Evolutionary conservation across 345 rosid species (phyloP).

Genomic region (Kandelia obovata): DNA sequence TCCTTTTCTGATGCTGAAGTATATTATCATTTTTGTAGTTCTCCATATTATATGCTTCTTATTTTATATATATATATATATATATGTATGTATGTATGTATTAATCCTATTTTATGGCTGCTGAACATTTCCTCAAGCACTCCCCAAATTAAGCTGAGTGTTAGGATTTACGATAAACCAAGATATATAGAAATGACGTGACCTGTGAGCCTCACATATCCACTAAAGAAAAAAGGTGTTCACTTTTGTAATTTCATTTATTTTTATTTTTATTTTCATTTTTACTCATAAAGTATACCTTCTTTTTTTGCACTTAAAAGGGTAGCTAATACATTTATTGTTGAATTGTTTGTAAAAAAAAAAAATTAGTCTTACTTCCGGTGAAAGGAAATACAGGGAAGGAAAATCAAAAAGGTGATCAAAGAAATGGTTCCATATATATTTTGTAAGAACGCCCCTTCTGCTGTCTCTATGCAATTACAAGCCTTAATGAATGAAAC

Average conservation of each 20-base stretch:
- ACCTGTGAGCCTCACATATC: not conserved
- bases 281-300: not conserved
- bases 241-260: not conserved
- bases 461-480: no score
- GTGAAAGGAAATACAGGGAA: no score
- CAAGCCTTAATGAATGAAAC: no score
- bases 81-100: no score
- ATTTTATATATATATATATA: not conserved
- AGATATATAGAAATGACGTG: no score
- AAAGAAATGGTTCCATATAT: no score
- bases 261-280: not conserved
- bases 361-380: no score
- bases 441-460: no score
- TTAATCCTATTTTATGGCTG: not conserved
- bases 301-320: no score
- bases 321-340: no score
- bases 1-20: conserved; percentile 34
- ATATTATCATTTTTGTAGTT: conserved; percentile 19
- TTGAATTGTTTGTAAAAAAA: no score
- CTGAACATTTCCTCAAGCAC: conserved; percentile 10
- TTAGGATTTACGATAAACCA: not conserved
- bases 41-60: conserved; percentile 35
- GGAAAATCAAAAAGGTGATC: no score
- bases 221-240: conserved; percentile 2
- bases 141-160: conserved; percentile 8